phyloP scores from a whole-genome alignment of 1,139 yeast genomes.

The Kodamaea ohmeri region DNA sequence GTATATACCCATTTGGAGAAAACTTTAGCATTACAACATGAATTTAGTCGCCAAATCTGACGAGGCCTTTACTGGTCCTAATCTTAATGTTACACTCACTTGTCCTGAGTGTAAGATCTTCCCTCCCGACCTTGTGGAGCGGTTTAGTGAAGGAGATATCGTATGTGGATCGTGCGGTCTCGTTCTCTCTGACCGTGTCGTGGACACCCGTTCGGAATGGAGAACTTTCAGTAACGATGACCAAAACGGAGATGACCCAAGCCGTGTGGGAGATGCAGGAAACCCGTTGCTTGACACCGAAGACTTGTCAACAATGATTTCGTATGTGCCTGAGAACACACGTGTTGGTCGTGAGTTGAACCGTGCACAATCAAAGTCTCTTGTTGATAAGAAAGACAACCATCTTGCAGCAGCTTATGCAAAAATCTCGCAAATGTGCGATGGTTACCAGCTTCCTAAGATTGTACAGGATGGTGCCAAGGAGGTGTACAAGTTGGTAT shows the following conservation, averaged over 20 bases:
- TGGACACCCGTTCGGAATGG: slow-evolving; percentile 97
- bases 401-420: slow-evolving; percentile 88
- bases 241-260: slow-evolving; percentile 96
- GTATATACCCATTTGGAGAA: too few relatives aligned
- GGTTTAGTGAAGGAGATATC: slow-evolving; percentile 96
- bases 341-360: slow-evolving; percentile 82
- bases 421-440: slow-evolving; percentile 93
- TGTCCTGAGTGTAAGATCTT: slow-evolving; percentile 96
- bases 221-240: slow-evolving; percentile 96
- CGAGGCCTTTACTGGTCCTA: slow-evolving; percentile 49
- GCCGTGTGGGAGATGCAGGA: slow-evolving; percentile 99
- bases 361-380: slow-evolving; percentile 82
- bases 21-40: too few relatives aligned
- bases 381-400: slow-evolving; percentile 83
- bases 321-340: slow-evolving; percentile 75
- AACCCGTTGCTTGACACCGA: slow-evolving; percentile 90
- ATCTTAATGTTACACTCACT: slow-evolving; percentile 82
- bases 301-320: slow-evolving; percentile 89
- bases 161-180: slow-evolving; percentile 97
- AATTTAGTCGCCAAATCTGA: slow-evolving; percentile 5
- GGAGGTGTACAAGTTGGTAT: slow-evolving; percentile 89
- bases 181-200: slow-evolving; percentile 87
- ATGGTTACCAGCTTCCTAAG: slow-evolving; percentile 90
- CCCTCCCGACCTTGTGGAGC: slow-evolving; percentile 93
- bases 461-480: slow-evolving; percentile 97